A percentile compares a stretch with the other conserved stretches of the same genome.
Evolutionary conservation across 805 yeast genomes (phyloP).

Genomic region (Cyberlindnera xishuangbannaensis): DNA sequence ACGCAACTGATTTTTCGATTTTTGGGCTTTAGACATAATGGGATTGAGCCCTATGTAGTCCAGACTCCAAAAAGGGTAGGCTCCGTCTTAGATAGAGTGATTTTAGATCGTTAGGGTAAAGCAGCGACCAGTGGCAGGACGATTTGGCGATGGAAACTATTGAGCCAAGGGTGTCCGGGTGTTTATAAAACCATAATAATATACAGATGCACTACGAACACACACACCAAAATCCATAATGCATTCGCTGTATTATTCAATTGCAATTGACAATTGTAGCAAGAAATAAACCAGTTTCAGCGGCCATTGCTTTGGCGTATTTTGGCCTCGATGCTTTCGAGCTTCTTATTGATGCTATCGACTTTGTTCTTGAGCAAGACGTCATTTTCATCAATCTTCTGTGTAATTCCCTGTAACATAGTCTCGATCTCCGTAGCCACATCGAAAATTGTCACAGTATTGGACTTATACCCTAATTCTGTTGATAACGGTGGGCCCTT

Average conservation of each 20-base stretch:
- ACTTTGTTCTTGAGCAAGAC: slow-evolving; percentile 17
- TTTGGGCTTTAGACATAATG: slow-evolving; percentile 17
- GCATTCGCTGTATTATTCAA: no score
- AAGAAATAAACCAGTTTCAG: neutral
- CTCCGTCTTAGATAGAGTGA: no score
- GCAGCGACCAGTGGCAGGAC: no score
- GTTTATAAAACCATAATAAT: no score
- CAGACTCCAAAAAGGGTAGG: no score
- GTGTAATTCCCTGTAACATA: slow-evolving; percentile 19
- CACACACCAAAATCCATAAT: no score
- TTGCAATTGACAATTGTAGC: no score
- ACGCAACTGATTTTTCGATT: slow-evolving; percentile 33
- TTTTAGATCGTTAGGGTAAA: no score
- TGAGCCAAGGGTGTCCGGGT: slow-evolving; percentile 4
- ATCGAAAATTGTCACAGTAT: slow-evolving; percentile 26
- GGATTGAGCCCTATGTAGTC: neutral
- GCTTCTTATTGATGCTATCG: slow-evolving; percentile 18
- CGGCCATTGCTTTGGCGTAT: neutral
- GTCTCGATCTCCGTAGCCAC: slow-evolving; percentile 27
- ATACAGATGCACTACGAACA: no score
- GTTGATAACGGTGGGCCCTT: neutral
- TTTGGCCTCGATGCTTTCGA: slow-evolving; percentile 21
- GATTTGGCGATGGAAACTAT: no score
- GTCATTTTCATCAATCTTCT: slow-evolving; percentile 23
- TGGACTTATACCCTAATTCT: neutral